Evolutionary conservation across 2,329 filamentous ascomycete species (phyloP).

Genomic region (Diaporthe eres): DNA sequence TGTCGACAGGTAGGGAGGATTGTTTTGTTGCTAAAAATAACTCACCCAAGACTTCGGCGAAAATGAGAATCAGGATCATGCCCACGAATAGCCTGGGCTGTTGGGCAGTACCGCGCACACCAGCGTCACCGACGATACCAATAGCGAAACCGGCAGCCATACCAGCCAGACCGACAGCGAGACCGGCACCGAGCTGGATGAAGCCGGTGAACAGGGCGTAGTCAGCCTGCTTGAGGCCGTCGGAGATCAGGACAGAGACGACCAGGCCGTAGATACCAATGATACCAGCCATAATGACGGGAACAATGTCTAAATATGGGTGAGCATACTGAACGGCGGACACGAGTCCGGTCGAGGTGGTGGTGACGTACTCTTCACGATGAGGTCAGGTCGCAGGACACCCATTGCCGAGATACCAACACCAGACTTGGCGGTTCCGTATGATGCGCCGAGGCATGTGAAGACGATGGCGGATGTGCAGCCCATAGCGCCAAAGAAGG

Average conservation of each 20-base stretch:
- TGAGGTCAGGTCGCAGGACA: constrained; percentile 96
- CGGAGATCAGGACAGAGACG: constrained; percentile 89
- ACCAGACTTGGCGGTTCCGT: constrained; percentile 93
- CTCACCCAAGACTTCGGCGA: constrained; percentile 96
- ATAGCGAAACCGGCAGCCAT: constrained; percentile 89
- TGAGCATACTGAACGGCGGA: constrained; percentile 40
- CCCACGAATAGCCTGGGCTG: constrained; percentile 92
- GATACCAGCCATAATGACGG: constrained; percentile 99
- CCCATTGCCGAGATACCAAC: constrained; percentile 99
- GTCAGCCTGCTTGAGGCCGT: constrained; percentile 79
- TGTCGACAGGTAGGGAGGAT: neutral
- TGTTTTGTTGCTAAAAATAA: constrained; percentile 44
- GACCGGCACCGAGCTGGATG: constrained; percentile 88
- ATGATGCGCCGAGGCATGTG: constrained; percentile 64
- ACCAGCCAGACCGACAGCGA: constrained; percentile 85
- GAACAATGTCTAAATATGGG: constrained; percentile 85
- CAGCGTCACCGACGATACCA: constrained; percentile 89
- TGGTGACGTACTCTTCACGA: constrained; percentile 91
- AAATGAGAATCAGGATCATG: constrained; percentile 99
- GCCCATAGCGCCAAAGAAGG: constrained; percentile 98
- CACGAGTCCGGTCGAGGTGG: constrained; percentile 18
- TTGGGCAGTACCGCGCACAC: constrained; percentile 88
- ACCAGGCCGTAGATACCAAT: constrained; percentile 98
- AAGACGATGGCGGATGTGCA: constrained; percentile 77
- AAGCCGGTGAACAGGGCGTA: constrained; percentile 83